Conservation (phyloP, 345 rosid genomes). For the Passiflora organensis region DNA sequence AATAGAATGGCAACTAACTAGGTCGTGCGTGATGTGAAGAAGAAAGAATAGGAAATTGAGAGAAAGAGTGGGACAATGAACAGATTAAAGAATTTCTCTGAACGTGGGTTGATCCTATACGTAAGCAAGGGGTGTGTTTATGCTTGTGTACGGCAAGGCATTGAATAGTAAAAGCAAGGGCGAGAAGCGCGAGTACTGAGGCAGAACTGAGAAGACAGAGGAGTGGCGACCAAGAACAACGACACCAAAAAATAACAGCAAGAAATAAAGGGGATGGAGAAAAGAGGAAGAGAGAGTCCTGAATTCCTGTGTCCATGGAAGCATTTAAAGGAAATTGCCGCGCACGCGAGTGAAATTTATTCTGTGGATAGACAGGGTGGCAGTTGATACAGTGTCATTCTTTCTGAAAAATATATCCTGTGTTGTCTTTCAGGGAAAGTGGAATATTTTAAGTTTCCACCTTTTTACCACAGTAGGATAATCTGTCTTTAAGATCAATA, state of each 20-base stretch:
- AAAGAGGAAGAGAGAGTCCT: background rate
- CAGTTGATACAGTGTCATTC: constrained; percentile 1
- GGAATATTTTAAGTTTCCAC: background rate
- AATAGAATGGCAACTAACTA: constrained; percentile 21
- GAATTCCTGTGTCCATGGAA: constrained; percentile 3
- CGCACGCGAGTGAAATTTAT: constrained; percentile 39
- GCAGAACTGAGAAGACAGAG: background rate
- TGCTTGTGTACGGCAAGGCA: constrained; percentile 1
- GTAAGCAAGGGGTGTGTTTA: background rate
- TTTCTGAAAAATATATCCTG: background rate
- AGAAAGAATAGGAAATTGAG: constrained; percentile 1
- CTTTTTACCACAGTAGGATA: too few relatives aligned
- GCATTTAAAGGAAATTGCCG: constrained; percentile 11
- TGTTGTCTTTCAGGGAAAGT: background rate
- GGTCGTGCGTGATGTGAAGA: constrained; percentile 32
- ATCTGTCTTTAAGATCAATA: too few relatives aligned
- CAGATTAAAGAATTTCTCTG: background rate
- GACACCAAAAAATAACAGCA: background rate
- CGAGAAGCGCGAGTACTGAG: background rate
- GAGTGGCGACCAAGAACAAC: background rate
- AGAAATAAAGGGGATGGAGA: background rate
- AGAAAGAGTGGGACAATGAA: background rate
- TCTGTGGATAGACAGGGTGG: constrained; percentile 7
- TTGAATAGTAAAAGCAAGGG: background rate
- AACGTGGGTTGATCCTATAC: background rate